These are phyloP conservation scores for Stachybotrys chlorohalonatus DNA, from an alignment of 2,329 filamentous ascomycete species.

Conservation along the genomic window DNA sequence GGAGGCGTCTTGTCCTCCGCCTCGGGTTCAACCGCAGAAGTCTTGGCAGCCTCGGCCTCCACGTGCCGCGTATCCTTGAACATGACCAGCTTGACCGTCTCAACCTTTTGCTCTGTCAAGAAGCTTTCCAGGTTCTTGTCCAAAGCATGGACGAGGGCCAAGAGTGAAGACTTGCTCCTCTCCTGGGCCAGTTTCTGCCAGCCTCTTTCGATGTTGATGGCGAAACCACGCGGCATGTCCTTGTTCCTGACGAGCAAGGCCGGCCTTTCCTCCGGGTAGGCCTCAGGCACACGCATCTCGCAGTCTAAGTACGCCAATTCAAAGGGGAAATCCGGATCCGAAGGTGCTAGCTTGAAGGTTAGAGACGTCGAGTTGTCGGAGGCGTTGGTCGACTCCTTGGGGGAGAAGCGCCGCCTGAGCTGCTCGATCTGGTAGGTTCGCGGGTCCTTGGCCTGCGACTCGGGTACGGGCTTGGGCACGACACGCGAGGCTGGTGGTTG, in stretches of 20 bases:
- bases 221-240: slow-evolving; percentile 61
- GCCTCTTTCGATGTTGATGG: slow-evolving; percentile 67
- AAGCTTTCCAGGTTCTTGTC: slow-evolving; percentile 65
- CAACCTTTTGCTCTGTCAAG: slow-evolving; percentile 59
- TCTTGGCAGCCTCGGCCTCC: slow-evolving; percentile 9
- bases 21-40: neutral
- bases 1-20: slow-evolving; percentile 4
- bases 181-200: slow-evolving; percentile 57
- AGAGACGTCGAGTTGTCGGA: slow-evolving; percentile 45
- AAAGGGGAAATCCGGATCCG: slow-evolving; percentile 78
- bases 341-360: slow-evolving; percentile 58
- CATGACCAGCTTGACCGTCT: slow-evolving; percentile 61
- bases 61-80: slow-evolving; percentile 48
- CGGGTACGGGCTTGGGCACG: slow-evolving; percentile 57
- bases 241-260: slow-evolving; percentile 56
- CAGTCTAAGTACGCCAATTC: slow-evolving; percentile 63
- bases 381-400: slow-evolving; percentile 29
- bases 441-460: slow-evolving; percentile 56
- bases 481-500: slow-evolving; percentile 37
- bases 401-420: slow-evolving; percentile 56
- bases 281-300: slow-evolving; percentile 52
- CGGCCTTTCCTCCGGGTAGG: slow-evolving; percentile 52
- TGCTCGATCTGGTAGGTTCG: slow-evolving; percentile 68
- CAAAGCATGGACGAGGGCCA: slow-evolving; percentile 58
- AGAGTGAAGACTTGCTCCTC: slow-evolving; percentile 46